phyloP scores from a whole-genome alignment of 306 rosid species.

The Vicia faba region DNA sequence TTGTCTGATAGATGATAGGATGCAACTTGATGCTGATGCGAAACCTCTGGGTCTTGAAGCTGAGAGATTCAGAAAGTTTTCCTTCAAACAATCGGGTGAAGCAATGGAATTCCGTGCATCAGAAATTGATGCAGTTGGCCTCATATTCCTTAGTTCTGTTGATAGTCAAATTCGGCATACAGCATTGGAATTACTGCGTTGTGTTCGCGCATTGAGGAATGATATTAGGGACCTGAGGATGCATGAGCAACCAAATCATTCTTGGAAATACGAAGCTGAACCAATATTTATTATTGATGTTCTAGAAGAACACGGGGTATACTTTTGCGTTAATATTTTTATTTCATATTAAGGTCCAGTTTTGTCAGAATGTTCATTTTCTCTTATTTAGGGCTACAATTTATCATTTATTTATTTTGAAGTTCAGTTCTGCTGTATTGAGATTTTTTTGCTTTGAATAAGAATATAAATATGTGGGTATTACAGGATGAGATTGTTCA shows the following conservation, averaged over 20 bases:
- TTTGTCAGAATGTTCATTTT: slow-evolving; percentile 19
- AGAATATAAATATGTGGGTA: slow-evolving; percentile 35
- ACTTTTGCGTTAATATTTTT: slow-evolving; percentile 20
- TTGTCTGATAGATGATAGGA: slow-evolving; percentile 84
- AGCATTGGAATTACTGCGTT: slow-evolving; percentile 89
- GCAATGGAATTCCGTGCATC: slow-evolving; percentile 84
- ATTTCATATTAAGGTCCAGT: slow-evolving; percentile 30
- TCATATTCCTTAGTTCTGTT: slow-evolving; percentile 94
- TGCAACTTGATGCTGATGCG: slow-evolving; percentile 63
- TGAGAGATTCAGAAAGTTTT: slow-evolving; percentile 70
- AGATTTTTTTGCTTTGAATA: slow-evolving; percentile 15
- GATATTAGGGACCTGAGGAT: slow-evolving; percentile 75
- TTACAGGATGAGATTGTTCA: slow-evolving; percentile 97
- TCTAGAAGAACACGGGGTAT: slow-evolving; percentile 98
- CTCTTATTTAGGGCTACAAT: slow-evolving; percentile 52
- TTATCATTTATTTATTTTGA: slow-evolving; percentile 32
- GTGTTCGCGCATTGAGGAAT: slow-evolving; percentile 96
- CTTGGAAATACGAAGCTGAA: slow-evolving; percentile 80
- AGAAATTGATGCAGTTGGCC: slow-evolving; percentile 96
- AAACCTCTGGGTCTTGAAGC: slow-evolving; percentile 57
- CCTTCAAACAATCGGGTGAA: slow-evolving; percentile 76
- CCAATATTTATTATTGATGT: slow-evolving; percentile 95
- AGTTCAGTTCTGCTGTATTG: slow-evolving; percentile 31
- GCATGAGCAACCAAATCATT: slow-evolving; percentile 65
- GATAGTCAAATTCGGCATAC: slow-evolving; percentile 97